Percentiles rank a stretch among this genome's conserved stretches.
Conservation (phyloP, 2,329 filamentous ascomycete species). For the Curvularia sp. region DNA sequence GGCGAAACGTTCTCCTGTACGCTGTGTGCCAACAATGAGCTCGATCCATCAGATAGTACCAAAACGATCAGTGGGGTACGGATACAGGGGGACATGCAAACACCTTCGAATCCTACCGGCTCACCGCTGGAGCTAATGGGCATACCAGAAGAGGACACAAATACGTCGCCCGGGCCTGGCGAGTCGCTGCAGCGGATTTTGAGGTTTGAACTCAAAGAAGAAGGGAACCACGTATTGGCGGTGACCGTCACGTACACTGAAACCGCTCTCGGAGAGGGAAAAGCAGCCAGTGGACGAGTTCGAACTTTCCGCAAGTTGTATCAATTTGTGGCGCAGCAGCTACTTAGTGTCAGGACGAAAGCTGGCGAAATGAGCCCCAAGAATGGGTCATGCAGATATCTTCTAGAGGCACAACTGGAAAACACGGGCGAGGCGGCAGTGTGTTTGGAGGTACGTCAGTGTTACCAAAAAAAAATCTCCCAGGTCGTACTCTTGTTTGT, state of each 20-base stretch:
- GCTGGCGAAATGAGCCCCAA: conserved; percentile 67
- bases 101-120: conserved; percentile 72
- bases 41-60: conserved; percentile 51
- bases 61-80: conserved; percentile 74
- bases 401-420: conserved; percentile 92
- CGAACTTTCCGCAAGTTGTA: conserved; percentile 94
- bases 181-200: conserved; percentile 82
- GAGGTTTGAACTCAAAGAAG: conserved; percentile 87
- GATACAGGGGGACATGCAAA: conserved; percentile 94
- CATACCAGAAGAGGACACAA: conserved; percentile 52
- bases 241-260: conserved; percentile 96
- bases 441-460: conserved; percentile 69
- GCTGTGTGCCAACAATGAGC: conserved; percentile 92
- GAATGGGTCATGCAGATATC: conserved; percentile 63
- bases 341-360: conserved; percentile 90
- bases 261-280: conserved; percentile 64
- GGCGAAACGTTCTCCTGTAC: conserved; percentile 96
- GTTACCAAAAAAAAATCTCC: not conserved
- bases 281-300: conserved; percentile 66
- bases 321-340: conserved; percentile 92
- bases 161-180: conserved; percentile 60
- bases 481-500: conserved; percentile 10
- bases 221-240: conserved; percentile 90
- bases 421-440: conserved; percentile 88
- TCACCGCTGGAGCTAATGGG: conserved; percentile 65